Evolutionary conservation across 345 rosid genomes (phyloP).

Genomic region (Hibiscus tridactylites): DNA sequence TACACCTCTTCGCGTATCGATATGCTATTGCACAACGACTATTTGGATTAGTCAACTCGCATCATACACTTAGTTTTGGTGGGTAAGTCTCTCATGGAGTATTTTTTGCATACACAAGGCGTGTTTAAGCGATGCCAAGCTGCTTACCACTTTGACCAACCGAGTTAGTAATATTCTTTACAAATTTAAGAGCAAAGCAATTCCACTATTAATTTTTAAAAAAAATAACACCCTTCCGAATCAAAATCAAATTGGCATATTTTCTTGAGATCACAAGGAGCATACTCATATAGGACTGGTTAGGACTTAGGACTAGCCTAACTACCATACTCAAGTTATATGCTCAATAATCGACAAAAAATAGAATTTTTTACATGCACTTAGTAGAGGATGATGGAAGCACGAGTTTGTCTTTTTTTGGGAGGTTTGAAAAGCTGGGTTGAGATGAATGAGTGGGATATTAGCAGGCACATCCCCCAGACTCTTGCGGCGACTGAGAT

Average conservation of each 20-base stretch:
- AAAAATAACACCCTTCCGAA: background rate
- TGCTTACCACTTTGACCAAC: too few species aligned
- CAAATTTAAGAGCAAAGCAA: background rate
- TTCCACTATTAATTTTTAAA: background rate
- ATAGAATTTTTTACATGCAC: slow-evolving; percentile 24
- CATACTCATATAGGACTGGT: slow-evolving; percentile 11
- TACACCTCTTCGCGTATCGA: too few species aligned
- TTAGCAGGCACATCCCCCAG: slow-evolving; percentile 81
- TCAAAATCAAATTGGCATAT: background rate
- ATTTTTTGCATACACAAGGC: too few species aligned
- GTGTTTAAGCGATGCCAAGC: too few species aligned
- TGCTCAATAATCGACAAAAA: slow-evolving; percentile 5
- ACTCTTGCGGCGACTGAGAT: slow-evolving; percentile 51
- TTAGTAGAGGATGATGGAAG: slow-evolving; percentile 8
- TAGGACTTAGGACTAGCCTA: slow-evolving; percentile 19
- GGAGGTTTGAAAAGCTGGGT: background rate
- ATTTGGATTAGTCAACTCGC: too few species aligned
- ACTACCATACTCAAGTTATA: slow-evolving; percentile 10
- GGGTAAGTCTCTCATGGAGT: too few species aligned
- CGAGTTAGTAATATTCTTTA: background rate
- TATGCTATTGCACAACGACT: too few species aligned
- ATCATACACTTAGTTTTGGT: too few species aligned
- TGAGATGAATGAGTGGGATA: background rate
- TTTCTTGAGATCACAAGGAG: background rate
- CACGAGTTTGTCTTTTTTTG: background rate